These are phyloP conservation scores for Sungouiozyma ichnusensis DNA, from an alignment of 805 yeast species.

Conservation along the genomic window DNA sequence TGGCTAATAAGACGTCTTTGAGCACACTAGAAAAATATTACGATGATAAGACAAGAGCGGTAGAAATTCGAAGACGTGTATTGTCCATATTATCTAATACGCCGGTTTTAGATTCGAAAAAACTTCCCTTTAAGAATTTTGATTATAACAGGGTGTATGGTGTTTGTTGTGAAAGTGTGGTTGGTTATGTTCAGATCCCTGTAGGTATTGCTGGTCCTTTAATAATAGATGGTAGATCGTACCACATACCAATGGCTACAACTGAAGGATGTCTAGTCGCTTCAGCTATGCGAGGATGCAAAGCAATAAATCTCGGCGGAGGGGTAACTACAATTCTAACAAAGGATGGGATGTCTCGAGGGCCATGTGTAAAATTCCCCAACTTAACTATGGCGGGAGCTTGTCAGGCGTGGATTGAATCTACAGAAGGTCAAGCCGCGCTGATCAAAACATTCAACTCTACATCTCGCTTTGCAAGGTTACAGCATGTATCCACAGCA, in stretches of 20 bases:
- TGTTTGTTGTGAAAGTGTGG: constrained; percentile 97
- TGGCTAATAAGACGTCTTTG: constrained; percentile 71
- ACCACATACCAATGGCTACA: constrained; percentile 96
- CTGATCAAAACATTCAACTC: constrained; percentile 89
- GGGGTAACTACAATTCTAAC: constrained; percentile 89
- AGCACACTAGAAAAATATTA: constrained; percentile 92
- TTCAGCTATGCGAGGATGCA: constrained; percentile 97
- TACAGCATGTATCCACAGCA: constrained; percentile 84
- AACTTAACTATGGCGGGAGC: constrained; percentile 80
- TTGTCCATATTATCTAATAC: constrained; percentile 75
- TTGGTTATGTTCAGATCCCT: constrained; percentile 93
- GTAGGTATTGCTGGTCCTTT: constrained; percentile 98
- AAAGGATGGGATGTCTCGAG: constrained; percentile 98
- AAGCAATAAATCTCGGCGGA: constrained; percentile 94
- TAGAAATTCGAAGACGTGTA: constrained; percentile 84
- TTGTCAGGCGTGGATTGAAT: constrained; percentile 90
- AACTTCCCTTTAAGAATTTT: constrained; percentile 71
- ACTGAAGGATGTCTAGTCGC: constrained; percentile 99
- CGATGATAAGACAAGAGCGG: constrained; percentile 85
- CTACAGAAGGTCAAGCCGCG: constrained; percentile 79
- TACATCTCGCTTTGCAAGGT: constrained; percentile 93
- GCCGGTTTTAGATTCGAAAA: constrained; percentile 59
- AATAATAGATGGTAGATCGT: constrained; percentile 77
- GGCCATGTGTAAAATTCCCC: constrained; percentile 92
- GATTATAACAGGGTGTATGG: constrained; percentile 96